Percentiles rank a stretch among this genome's conserved stretches.
phyloP scores from a whole-genome alignment of 129 eudicot species.

The Pulicaria dysenterica region DNA sequence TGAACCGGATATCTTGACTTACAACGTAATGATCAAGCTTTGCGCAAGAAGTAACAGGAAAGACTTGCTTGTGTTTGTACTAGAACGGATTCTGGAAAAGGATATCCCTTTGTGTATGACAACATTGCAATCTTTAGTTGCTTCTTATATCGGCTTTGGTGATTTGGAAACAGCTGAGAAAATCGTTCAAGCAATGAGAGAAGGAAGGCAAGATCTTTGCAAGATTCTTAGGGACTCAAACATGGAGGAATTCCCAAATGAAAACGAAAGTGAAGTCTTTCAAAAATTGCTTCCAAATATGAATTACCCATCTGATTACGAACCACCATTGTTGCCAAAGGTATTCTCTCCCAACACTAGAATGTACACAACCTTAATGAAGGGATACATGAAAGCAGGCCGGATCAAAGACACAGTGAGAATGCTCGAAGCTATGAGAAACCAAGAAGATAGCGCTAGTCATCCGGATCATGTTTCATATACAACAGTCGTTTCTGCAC shows the following conservation, averaged over 20 bases:
- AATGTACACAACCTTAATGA: conserved; percentile 91
- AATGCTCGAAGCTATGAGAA: conserved; percentile 91
- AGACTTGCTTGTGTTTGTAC: conserved; percentile 73
- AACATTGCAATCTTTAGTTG: conserved; percentile 84
- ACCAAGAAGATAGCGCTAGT: conserved; percentile 61
- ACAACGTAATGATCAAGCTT: conserved; percentile 84
- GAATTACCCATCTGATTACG: conserved; percentile 34
- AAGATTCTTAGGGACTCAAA: conserved; percentile 56
- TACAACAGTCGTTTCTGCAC: conserved; percentile 85
- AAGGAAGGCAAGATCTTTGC: conserved; percentile 76
- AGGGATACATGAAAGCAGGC: conserved; percentile 90
- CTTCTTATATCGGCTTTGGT: conserved; percentile 91
- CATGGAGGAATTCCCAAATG: conserved; percentile 8
- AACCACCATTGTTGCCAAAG: conserved; percentile 69
- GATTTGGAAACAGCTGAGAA: conserved; percentile 78
- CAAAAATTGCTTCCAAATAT: conserved; percentile 68
- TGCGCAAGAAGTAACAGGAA: conserved; percentile 76
- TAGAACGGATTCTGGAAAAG: conserved; percentile 71
- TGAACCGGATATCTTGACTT: conserved; percentile 80
- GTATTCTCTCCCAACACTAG: conserved; percentile 62
- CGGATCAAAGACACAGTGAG: conserved; percentile 79
- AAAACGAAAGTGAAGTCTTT: conserved; percentile 48
- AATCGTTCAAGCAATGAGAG: conserved; percentile 86
- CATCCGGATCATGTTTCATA: conserved; percentile 91
- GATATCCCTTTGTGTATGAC: conserved; percentile 65